Conservation (phyloP, 371 early-diverging fungal genomes). For the Syncephalis plumigaleata region DNA sequence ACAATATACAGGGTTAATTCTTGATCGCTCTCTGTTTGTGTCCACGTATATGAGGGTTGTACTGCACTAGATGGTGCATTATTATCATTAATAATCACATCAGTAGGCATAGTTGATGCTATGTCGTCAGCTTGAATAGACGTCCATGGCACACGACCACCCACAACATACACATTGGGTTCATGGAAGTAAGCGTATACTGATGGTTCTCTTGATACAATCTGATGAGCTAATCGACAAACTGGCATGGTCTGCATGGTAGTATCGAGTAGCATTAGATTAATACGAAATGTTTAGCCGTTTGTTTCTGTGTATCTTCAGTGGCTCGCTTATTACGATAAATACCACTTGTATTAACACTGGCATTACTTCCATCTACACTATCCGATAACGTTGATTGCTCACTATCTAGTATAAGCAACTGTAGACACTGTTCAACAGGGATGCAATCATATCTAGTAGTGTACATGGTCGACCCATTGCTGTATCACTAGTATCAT, state of each 20-base stretch:
- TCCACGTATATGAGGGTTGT: conserved; percentile 46
- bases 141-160: conserved; percentile 6
- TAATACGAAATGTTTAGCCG: background rate
- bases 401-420: too few relatives aligned
- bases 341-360: too few relatives aligned
- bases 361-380: too few relatives aligned
- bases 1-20: conserved; percentile 29
- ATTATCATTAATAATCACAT: conserved; percentile 3
- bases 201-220: conserved; percentile 3
- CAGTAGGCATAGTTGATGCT: too few relatives aligned
- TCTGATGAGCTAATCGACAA: too few relatives aligned
- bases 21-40: conserved; percentile 37
- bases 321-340: too few relatives aligned
- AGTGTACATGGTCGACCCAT: too few relatives aligned
- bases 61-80: conserved; percentile 3
- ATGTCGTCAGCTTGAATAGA: conserved; percentile 2
- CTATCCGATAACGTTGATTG: too few relatives aligned
- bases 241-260: background rate
- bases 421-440: too few relatives aligned
- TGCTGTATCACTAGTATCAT: too few relatives aligned
- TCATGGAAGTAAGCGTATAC: conserved; percentile 30
- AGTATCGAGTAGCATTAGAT: background rate
- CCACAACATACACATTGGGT: conserved; percentile 9
- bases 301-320: too few relatives aligned
- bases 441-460: too few relatives aligned